Percentiles rank a stretch among this genome's conserved stretches.
Evolutionary conservation across 495 filamentous ascomycete genomes (phyloP).

Genomic region (Margaritispora aquatica): DNA sequence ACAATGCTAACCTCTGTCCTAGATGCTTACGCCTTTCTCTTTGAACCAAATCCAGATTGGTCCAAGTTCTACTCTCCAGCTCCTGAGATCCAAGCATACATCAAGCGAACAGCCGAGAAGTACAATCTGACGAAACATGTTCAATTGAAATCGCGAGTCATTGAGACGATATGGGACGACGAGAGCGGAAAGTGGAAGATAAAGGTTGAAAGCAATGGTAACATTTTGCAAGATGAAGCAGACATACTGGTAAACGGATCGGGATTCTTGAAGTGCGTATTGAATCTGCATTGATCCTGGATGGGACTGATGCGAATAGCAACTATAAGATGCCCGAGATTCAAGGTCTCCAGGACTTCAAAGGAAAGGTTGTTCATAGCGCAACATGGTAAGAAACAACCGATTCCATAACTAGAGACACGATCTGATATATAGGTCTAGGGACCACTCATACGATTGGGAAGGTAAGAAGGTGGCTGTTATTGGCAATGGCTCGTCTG

Average conservation of each 20-base stretch:
- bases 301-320: no score
- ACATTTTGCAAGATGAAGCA: conserved; percentile 46
- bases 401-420: no score
- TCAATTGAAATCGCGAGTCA: conserved; percentile 36
- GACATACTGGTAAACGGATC: conserved; percentile 44
- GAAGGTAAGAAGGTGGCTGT: conserved; percentile 38
- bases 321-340: conserved; percentile 40
- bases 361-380: conserved; percentile 34
- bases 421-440: no score
- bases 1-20: background rate
- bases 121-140: conserved; percentile 37
- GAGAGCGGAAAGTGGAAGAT: conserved; percentile 41
- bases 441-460: conserved; percentile 36
- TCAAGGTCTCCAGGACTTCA: conserved; percentile 30
- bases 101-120: conserved; percentile 43
- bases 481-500: conserved; percentile 49
- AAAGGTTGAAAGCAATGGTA: conserved; percentile 23
- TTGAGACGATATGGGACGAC: conserved; percentile 41
- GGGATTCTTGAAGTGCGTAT: background rate
- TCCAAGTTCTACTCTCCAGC: conserved; percentile 46
- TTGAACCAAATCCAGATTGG: conserved; percentile 49
- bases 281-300: no score
- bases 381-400: background rate
- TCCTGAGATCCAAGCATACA: conserved; percentile 48
- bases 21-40: conserved; percentile 39